Evolutionary conservation across 2,329 filamentous ascomycete genomes (phyloP).

Genomic region (Trichoderma atroviride): DNA sequence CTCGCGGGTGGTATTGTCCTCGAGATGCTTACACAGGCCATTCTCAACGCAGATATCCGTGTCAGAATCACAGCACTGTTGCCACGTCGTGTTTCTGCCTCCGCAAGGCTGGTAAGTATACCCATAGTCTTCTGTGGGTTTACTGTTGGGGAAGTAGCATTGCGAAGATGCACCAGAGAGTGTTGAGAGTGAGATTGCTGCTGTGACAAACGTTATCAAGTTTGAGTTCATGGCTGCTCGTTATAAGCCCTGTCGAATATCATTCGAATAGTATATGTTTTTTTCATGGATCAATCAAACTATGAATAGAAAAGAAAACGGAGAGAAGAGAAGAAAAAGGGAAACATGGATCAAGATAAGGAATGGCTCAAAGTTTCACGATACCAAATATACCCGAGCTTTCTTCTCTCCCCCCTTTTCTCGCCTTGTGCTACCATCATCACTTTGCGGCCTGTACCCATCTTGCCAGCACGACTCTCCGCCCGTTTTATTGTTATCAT

Average conservation of each 20-base stretch:
- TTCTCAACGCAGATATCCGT: no score
- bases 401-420: background rate
- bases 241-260: background rate
- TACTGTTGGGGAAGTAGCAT: slow-evolving; percentile 14
- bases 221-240: background rate
- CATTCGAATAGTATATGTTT: background rate
- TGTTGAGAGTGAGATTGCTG: background rate
- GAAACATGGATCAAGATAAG: no score
- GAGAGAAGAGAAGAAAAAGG: no score
- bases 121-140: background rate
- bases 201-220: background rate
- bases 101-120: slow-evolving; percentile 9
- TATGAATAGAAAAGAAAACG: no score
- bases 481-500: background rate
- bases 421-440: background rate
- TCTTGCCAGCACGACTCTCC: background rate
- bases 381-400: background rate
- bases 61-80: no score
- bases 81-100: slow-evolving; percentile 2
- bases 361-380: background rate
- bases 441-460: background rate
- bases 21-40: slow-evolving; percentile 2
- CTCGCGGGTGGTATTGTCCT: no score
- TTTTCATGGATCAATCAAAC: no score
- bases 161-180: background rate